Percentiles rank a stretch among this genome's conserved stretches.
Evolutionary conservation across 257 asterid species (phyloP).

Genomic region (Rauvolfia tetraphylla): DNA sequence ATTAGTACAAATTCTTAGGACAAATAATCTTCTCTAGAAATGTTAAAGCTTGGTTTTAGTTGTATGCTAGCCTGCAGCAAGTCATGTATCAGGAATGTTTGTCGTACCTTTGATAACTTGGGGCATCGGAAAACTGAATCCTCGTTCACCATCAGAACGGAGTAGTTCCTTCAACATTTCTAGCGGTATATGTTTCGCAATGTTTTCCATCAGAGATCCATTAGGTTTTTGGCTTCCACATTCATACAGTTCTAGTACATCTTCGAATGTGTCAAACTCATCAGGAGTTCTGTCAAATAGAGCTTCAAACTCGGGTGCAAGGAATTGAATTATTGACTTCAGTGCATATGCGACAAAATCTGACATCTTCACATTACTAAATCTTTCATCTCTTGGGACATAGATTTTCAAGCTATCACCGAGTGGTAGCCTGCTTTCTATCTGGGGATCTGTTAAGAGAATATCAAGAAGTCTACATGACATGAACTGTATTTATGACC

Average conservation of each 20-base stretch:
- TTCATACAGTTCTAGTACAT: constrained; percentile 36
- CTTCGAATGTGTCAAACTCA: constrained; percentile 56
- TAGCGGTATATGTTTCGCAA: constrained; percentile 35
- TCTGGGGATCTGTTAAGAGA: constrained; percentile 11
- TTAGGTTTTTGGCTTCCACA: constrained; percentile 45
- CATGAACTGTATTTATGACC: neutral
- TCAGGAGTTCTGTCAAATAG: constrained; percentile 36
- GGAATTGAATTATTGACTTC: constrained; percentile 46
- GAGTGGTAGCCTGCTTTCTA: constrained; percentile 21
- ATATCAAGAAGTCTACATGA: neutral
- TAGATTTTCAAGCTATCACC: constrained; percentile 41
- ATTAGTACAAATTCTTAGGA: neutral
- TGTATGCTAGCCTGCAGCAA: too few species aligned
- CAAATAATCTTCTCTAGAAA: neutral
- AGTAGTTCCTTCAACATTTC: constrained; percentile 47
- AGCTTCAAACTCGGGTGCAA: constrained; percentile 47
- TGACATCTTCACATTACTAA: constrained; percentile 56
- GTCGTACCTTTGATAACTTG: constrained; percentile 51
- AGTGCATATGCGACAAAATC: constrained; percentile 52
- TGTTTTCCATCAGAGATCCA: constrained; percentile 21
- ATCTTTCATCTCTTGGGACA: constrained; percentile 66
- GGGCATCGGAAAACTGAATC: constrained; percentile 55
- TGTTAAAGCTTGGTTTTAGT: too few species aligned
- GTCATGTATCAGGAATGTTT: neutral
- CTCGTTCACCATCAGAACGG: constrained; percentile 44